Percentiles rank a stretch among this genome's conserved stretches.
These are phyloP conservation scores for Umbilicus rupestris DNA, from an alignment of 164 flowering plant species.

Conservation along the genomic window DNA sequence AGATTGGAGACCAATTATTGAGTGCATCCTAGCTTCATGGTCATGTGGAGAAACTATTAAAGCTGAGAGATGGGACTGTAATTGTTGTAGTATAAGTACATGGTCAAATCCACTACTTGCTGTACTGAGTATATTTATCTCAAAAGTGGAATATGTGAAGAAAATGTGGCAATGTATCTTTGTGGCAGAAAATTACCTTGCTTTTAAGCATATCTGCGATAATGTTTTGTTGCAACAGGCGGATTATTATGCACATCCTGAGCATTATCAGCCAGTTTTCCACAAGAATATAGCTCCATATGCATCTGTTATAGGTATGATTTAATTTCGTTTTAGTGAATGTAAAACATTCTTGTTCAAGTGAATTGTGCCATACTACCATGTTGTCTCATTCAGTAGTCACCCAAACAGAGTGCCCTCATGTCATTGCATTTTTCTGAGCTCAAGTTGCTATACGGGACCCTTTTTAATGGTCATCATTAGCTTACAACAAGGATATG, in stretches of 20 bases:
- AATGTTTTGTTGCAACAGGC: constrained; percentile 30
- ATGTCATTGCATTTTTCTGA: not conserved
- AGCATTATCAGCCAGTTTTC: constrained; percentile 78
- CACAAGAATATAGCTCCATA: constrained; percentile 88
- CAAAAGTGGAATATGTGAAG: not conserved
- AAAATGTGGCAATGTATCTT: not conserved
- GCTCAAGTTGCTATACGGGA: not conserved
- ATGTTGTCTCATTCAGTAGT: not conserved
- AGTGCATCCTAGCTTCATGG: not conserved
- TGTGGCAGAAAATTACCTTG: not conserved
- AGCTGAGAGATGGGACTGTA: not conserved
- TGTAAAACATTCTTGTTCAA: not conserved
- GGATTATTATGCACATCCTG: constrained; percentile 93
- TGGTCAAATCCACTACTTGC: too few species aligned
- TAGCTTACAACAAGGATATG: too few species aligned
- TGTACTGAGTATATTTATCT: not conserved
- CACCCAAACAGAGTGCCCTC: too few species aligned
- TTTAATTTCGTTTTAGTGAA: not conserved
- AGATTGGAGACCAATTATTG: too few species aligned
- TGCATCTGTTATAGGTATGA: constrained; percentile 90
- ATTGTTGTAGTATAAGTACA: too few species aligned
- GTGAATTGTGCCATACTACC: not conserved
- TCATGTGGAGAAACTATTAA: not conserved
- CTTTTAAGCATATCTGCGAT: not conserved
- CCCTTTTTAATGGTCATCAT: not conserved